Evolutionary conservation across 2,329 filamentous ascomycete genomes (phyloP), one percentile per base, ranked within the genome.

Genomic region (Pseudogymnoascus sp.): DNA sequence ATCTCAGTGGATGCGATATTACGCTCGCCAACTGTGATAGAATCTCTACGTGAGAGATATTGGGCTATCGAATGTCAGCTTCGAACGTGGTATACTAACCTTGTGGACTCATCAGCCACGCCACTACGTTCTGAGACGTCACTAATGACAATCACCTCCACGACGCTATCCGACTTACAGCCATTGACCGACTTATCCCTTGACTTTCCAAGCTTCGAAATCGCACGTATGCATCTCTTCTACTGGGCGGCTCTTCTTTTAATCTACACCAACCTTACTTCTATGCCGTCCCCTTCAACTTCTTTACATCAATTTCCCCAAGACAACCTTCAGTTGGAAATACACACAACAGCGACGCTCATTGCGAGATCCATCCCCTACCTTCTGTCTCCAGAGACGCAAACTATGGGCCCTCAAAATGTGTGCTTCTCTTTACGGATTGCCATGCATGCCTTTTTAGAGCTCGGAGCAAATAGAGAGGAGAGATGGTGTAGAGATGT

Each of bases 1-100:
- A 60, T 48, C 35, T 60, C 45, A 59, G 60, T 12, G 72, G 48
- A 60, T 41, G 30, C 59, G 33, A 57, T 57, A 57, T 57, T 41
- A 58, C 12, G 45, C 59, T 58, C 59, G 48, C 59, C 48, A 35
- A 33, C 19, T 12, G 59, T 57, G 45, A 60, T 60, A 19, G 59
- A 60, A 58, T 60, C 48, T 60, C 48, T 60, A 58, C 59, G 59
- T 35, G 48, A 60, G 48, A 58, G 48, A 60, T 58, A 28, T 60
- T 60, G 59, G 59, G 48, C 59, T 34, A 58, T 60, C 59, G 59
- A 60, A 60, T 37, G 48, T 58, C 59, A 60, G 48, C 59, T 57
- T 57, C 59, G 59, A 13, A 60, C 30, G 10, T 60, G 59, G 59
- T 60, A 60, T 58, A 41, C 30, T 30, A 57, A 60, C 30, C 59